Conservation (phyloP, 1,139 yeast species). For the Nakaseomyces kungkrabaensis region DNA sequence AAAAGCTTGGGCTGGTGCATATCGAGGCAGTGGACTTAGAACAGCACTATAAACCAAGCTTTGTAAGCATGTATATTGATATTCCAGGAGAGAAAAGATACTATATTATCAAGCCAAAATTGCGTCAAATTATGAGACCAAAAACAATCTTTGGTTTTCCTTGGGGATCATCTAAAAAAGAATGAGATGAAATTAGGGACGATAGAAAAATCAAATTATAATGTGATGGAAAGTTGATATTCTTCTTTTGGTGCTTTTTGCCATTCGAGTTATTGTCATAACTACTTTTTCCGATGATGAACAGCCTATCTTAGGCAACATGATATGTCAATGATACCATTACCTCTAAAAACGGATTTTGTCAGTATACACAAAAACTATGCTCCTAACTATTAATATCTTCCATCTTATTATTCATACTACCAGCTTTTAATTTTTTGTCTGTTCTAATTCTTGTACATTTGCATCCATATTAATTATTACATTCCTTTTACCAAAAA, state of each 20-base stretch:
- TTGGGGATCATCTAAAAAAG: conserved; percentile 52
- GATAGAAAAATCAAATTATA: not conserved
- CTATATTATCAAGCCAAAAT: conserved; percentile 56
- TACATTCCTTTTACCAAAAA: not conserved
- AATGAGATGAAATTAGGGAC: not conserved
- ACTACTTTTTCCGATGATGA: too few relatives aligned
- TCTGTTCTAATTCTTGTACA: too few relatives aligned
- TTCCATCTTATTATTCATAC: too few relatives aligned
- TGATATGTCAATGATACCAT: too few relatives aligned
- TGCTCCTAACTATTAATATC: too few relatives aligned
- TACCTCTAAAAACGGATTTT: too few relatives aligned
- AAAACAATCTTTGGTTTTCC: conserved; percentile 68
- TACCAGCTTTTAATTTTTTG: too few relatives aligned
- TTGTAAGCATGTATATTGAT: conserved; percentile 66
- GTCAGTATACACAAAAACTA: too few relatives aligned
- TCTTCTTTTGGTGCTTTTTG: too few relatives aligned
- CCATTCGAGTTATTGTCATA: too few relatives aligned
- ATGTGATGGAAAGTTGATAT: too few relatives aligned
- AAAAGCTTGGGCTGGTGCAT: conserved; percentile 55
- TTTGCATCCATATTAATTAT: not conserved
- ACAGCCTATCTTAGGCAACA: too few relatives aligned
- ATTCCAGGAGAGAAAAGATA: conserved; percentile 60
- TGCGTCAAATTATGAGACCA: conserved; percentile 27
- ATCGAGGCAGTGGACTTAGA: conserved; percentile 63
- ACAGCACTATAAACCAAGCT: conserved; percentile 59